These are phyloP conservation scores for Globisporangium perplexum DNA, from an alignment of 352 stramenopile species.

Conservation along the genomic window DNA sequence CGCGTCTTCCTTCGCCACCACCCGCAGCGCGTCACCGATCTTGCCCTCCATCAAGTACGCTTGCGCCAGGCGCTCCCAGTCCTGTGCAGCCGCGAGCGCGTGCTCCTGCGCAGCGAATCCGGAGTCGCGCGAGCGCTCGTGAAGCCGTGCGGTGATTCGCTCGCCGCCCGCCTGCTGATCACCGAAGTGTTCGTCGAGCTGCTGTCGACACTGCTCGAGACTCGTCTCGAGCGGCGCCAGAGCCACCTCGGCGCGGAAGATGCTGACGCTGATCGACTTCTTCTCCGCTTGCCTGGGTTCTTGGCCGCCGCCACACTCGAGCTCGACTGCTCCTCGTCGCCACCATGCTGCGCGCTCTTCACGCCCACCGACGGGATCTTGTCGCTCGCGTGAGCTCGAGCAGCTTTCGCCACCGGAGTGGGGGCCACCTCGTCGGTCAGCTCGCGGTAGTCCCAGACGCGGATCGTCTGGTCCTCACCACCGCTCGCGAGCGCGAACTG, in stretches of 20 bases:
- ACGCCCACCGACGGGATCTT: background rate
- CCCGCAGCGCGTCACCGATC: conserved; percentile 45
- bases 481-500: conserved; percentile 39
- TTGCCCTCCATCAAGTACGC: conserved; percentile 44
- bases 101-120: conserved; percentile 16
- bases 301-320: background rate
- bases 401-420: background rate
- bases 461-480: conserved; percentile 65
- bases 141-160: background rate
- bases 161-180: background rate
- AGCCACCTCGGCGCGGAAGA: conserved; percentile 22
- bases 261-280: conserved; percentile 12
- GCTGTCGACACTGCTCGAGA: conserved; percentile 12
- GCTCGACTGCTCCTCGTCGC: background rate
- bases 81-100: conserved; percentile 19
- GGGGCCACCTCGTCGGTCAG: conserved; percentile 9
- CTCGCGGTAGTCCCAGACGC: conserved; percentile 46
- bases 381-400: background rate
- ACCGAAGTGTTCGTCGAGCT: background rate
- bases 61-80: conserved; percentile 53
- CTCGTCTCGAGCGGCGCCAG: conserved; percentile 15
- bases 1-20: conserved; percentile 42
- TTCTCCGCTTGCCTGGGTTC: too few relatives aligned
- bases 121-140: background rate
- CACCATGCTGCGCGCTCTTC: background rate